Evolutionary conservation across 2,329 filamentous ascomycete genomes (phyloP), one percentile per base, ranked within the genome.

Genomic region (Coleophoma cylindrospora): DNA sequence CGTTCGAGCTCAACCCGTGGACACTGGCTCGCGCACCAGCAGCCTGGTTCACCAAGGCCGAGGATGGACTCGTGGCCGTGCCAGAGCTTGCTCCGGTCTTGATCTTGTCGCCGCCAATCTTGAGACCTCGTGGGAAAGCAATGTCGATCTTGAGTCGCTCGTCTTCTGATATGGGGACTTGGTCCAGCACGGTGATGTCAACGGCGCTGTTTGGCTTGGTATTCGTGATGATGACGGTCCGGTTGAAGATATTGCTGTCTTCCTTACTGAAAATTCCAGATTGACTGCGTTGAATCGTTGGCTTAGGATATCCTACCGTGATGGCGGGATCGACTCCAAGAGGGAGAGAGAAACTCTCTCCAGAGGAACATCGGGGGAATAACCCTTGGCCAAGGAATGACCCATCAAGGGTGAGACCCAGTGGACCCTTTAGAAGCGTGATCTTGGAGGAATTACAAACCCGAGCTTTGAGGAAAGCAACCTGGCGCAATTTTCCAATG

Each of bases 261-360:
- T 81, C 78, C 61, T 77, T 79, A 56, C 63, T 68, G 60, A 81
- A 79, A 49, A 82, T 64, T 3, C 77, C 78, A 4, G 69, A 70
- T 11, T 74, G 74, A 50, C 69, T 71, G 15, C 76, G 70, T 48
- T 73, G 72, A 32, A 82, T 74, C 5, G 76, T 74, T 0, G 80
- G 78, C 60, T 77, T 78, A 13, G 75, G 71, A 59, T 85, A 85
- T 12, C 65, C 64, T 21, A 85, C 73, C 27, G 62, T 63, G 57
- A 86, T 74, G 4, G 73, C 72, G 3, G 80, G 80, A 60, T 85
- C 81, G 5, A 83, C 69, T n/a, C 82, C 82, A 0, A 86, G 69
- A 44, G 70, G 70, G 1, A 86, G 67, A 19, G 65, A 68, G 61
- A 86, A 77, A 1, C 61, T 57, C 47, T 80, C 77, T 36, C 79